Base-by-base conservation (phyloP, 108 stramenopile species). In the Nannochloropsis oceanica region DNA sequence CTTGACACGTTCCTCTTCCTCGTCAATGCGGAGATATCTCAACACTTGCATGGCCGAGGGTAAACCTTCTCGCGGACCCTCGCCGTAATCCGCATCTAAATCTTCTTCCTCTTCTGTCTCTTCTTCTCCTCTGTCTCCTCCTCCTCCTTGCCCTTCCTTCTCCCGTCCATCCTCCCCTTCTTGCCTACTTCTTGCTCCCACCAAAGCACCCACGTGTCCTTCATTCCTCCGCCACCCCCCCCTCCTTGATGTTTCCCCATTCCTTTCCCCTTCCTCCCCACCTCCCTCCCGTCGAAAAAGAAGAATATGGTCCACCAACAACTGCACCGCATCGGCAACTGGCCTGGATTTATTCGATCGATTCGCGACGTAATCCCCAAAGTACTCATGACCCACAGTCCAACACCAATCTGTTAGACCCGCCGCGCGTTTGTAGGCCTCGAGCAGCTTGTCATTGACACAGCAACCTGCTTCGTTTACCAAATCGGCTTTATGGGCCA, bases 391-490 rank as follows among this genome's bases (percentile, higher is more conserved):
- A 7, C 88, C 88, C 26, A 89, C 88, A 10, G 88, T 89, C 44
- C 88, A 87, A 26, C 88, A 89, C 88, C 88, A 89, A 81, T 84
- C 88, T 42, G n/a, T 27, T 82, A 88, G 88, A 25, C 84, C 84
- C 50, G 80, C 79, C 18, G 87, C 81, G 80, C 84, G 22, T 5
- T 84, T 82, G 27, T 81, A 80, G 44, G 84, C 84, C 44, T 84
- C 42, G 22, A 84, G 50, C 24, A 81, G 81, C 44, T 84, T 80
- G 87, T 84, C 81, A 27, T 82, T 84, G 20, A 88, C 87, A 42
- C 84, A 88, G 43, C 84, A 73, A 18, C 59, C 22, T 18, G 22
- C n/a, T 18, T 73, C 59, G 59, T 73, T 44, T 5, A 84, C 81
- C 44, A 88, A 84, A 81, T 88, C 87, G 26, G 84, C 87, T 81